Conservation (phyloP, 2,329 filamentous ascomycete species). For the Aphanoascus verrucosus region DNA sequence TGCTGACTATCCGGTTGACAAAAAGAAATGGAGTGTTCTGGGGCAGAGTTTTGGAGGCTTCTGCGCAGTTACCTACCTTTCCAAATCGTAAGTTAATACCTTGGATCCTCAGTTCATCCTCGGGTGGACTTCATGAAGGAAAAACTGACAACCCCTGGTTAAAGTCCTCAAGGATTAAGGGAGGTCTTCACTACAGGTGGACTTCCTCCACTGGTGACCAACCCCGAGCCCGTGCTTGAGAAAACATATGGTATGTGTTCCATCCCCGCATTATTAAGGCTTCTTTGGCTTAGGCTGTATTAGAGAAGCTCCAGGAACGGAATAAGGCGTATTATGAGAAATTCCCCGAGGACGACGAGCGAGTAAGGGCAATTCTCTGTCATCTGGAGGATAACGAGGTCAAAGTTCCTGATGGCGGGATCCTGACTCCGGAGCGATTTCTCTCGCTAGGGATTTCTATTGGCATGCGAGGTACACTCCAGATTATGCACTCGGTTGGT, state of each 20-base stretch:
- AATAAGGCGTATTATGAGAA: constrained; percentile 75
- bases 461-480: constrained; percentile 54
- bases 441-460: constrained; percentile 68
- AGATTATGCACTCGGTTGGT: not conserved
- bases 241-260: constrained; percentile 47
- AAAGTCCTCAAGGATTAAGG: constrained; percentile 58
- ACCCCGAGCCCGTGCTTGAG: constrained; percentile 64
- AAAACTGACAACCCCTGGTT: not conserved
- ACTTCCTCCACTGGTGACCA: constrained; percentile 62
- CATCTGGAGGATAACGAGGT: constrained; percentile 55
- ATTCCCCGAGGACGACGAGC: constrained; percentile 65
- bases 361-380: constrained; percentile 55
- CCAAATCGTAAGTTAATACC: constrained; percentile 46
- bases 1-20: constrained; percentile 54
- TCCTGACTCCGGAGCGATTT: constrained; percentile 61
- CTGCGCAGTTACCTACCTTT: constrained; percentile 72
- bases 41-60: constrained; percentile 93
- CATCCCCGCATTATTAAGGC: not conserved
- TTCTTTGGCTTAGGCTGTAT: not conserved
- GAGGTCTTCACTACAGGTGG: constrained; percentile 82
- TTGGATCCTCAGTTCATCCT: not conserved
- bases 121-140: not conserved
- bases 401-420: constrained; percentile 59
- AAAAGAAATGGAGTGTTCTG: constrained; percentile 72
- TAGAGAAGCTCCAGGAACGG: constrained; percentile 54